Percentiles rank a stretch among this genome's conserved stretches.
These are phyloP conservation scores for Saccharum spontaneum DNA, from an alignment of 176 grass and related monocot genomes.

Conservation along the genomic window DNA sequence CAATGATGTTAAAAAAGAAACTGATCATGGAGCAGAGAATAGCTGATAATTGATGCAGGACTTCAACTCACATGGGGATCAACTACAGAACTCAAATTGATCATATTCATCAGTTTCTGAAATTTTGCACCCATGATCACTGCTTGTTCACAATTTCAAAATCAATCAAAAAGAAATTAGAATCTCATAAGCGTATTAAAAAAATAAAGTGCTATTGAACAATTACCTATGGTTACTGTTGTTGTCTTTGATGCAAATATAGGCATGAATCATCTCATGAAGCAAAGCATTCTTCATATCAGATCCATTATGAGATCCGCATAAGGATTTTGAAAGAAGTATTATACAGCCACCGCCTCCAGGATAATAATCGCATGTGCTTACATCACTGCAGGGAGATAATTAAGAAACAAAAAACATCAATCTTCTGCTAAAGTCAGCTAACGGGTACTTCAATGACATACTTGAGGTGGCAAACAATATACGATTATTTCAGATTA, in stretches of 20 bases:
- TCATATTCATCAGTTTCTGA: conserved; percentile 52
- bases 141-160: conserved; percentile 39
- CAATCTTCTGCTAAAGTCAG: conserved; percentile 10
- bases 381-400: conserved; percentile 40
- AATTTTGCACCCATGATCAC: conserved; percentile 67
- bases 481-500: not conserved
- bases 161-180: conserved; percentile 16
- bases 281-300: conserved; percentile 72
- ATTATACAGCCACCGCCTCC: conserved; percentile 68
- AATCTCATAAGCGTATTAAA: conserved; percentile 6
- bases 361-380: conserved; percentile 61
- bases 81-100: conserved; percentile 45
- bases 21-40: not conserved
- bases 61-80: conserved; percentile 56
- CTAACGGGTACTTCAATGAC: not conserved
- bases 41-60: not conserved
- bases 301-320: not conserved
- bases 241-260: conserved; percentile 56
- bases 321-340: conserved; percentile 59
- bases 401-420: conserved; percentile 15
- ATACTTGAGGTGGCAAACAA: conserved; percentile 19
- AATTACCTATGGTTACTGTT: conserved; percentile 54
- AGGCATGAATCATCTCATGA: conserved; percentile 88
- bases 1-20: conserved; percentile 29
- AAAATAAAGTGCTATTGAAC: not conserved